Conservation (phyloP, 129 eudicot genomes). For the Silybum marianum region DNA sequence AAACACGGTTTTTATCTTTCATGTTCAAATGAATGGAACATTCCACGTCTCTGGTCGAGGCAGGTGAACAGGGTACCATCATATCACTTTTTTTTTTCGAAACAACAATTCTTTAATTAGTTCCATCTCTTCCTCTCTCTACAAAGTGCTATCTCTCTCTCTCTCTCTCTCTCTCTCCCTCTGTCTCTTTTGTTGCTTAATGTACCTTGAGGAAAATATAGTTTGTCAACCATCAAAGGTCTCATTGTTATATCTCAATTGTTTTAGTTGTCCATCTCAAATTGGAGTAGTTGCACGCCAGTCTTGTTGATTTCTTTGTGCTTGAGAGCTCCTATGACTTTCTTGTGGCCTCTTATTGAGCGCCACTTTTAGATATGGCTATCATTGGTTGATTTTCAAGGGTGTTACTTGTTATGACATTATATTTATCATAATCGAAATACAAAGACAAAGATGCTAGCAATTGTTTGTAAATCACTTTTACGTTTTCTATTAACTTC, state of each 20-base stretch:
- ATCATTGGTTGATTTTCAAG: background rate
- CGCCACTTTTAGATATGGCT: background rate
- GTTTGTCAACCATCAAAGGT: background rate
- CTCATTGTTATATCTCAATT: background rate
- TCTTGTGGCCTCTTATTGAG: background rate
- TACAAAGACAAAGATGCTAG: background rate
- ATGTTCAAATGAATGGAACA: no score
- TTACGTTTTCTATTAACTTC: background rate
- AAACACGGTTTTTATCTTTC: no score
- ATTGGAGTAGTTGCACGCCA: background rate
- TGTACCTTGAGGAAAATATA: background rate
- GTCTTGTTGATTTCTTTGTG: background rate
- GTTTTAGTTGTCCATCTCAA: background rate
- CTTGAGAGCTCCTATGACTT: background rate
- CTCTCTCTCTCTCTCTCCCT: background rate
- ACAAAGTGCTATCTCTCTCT: background rate
- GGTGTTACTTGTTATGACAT: background rate
- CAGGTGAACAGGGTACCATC: no score
- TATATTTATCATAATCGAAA: background rate
- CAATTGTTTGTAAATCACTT: background rate
- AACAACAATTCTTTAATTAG: no score
- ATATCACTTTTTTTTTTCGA: no score
- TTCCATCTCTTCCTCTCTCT: background rate
- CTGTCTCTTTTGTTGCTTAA: background rate
- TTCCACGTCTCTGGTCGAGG: background rate